phyloP scores from a whole-genome alignment of 202 grass and related monocot species.

The Eragrostis tef region DNA sequence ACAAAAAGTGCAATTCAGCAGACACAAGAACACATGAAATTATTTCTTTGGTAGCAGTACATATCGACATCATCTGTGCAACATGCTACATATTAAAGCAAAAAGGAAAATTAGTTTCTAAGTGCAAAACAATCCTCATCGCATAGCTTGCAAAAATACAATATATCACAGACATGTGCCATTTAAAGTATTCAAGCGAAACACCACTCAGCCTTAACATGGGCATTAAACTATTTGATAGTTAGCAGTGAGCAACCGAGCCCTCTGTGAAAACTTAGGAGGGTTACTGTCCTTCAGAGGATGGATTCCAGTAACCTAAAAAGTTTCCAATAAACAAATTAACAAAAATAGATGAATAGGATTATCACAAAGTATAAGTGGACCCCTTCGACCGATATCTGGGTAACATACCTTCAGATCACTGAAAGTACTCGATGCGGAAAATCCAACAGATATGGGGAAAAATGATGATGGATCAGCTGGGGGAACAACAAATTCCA shows the following conservation, averaged over 20 bases:
- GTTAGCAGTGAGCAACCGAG: conserved; percentile 64
- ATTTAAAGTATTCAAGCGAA: conserved; percentile 14
- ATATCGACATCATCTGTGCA: neutral
- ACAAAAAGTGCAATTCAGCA: too few relatives aligned
- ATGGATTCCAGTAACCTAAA: conserved; percentile 60
- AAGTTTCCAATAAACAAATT: neutral
- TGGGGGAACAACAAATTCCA: conserved; percentile 80
- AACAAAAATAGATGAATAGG: neutral
- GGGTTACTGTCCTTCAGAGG: conserved; percentile 64
- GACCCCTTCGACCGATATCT: neutral
- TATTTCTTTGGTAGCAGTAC: conserved; percentile 10
- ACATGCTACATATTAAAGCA: neutral
- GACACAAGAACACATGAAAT: neutral
- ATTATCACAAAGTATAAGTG: neutral
- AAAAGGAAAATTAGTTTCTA: conserved; percentile 29
- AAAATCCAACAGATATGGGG: conserved; percentile 80
- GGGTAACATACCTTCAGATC: conserved; percentile 68
- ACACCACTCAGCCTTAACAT: neutral
- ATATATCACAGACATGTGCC: conserved; percentile 22
- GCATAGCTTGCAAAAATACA: neutral
- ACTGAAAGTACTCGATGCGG: conserved; percentile 76
- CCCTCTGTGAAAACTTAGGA: conserved; percentile 72
- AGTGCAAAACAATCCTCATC: neutral
- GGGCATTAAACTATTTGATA: conserved; percentile 68
- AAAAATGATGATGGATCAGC: conserved; percentile 75